These are phyloP conservation scores for Fusarium sp. DNA, from an alignment of 2,329 filamentous ascomycete species.

Conservation along the genomic window DNA sequence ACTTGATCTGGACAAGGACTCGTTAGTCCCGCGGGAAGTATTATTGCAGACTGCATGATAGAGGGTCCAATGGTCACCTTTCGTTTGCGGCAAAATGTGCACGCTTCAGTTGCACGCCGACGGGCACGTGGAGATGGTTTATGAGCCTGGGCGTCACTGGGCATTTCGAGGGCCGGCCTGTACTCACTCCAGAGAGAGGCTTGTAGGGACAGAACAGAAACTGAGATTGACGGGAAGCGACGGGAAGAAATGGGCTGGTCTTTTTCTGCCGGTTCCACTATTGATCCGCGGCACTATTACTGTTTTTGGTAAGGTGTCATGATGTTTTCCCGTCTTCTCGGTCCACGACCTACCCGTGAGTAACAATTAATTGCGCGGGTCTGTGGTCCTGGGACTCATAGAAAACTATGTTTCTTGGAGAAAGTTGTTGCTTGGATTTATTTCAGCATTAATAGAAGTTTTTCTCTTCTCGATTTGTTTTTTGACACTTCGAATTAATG, in stretches of 20 bases:
- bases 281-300: conserved; percentile 18
- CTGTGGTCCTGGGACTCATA: no score
- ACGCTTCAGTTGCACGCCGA: conserved; percentile 50
- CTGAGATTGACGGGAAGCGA: not conserved
- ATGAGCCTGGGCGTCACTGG: conserved; percentile 7
- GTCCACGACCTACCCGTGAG: not conserved
- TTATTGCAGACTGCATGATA: not conserved
- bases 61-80: conserved; percentile 42
- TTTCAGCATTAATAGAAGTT: no score
- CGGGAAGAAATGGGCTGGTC: not conserved
- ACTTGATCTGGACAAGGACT: conserved; percentile 61
- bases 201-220: conserved; percentile 22
- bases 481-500: no score
- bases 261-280: conserved; percentile 19
- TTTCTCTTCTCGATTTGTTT: no score
- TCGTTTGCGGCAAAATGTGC: conserved; percentile 51
- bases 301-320: conserved; percentile 2
- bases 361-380: not conserved
- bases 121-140: conserved; percentile 35
- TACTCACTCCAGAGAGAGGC: not conserved
- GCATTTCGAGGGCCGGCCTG: conserved; percentile 7
- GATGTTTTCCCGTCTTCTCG: not conserved
- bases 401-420: no score
- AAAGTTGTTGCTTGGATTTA: no score
- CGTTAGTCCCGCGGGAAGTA: conserved; percentile 24